Percentiles rank a stretch among this genome's conserved stretches.
phyloP scores from a whole-genome alignment of 2,329 filamentous ascomycete species.

The Ophiostoma tasmaniense region DNA sequence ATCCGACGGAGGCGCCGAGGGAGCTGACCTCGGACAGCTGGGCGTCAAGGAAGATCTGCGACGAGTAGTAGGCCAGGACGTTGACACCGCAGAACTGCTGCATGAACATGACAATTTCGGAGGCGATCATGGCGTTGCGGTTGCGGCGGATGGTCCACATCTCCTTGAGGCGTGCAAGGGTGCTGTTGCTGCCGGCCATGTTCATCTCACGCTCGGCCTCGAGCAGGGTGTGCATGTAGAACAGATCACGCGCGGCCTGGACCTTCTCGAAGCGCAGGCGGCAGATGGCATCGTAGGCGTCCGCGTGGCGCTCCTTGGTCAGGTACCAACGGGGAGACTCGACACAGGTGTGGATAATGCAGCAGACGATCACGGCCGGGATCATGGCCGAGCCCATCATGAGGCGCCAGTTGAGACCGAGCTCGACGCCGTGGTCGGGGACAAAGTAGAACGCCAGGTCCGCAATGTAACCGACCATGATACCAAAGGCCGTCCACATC shows the following conservation, averaged over 20 bases:
- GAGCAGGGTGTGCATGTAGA: constrained; percentile 49
- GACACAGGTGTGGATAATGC: constrained; percentile 33
- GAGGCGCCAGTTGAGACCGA: constrained; percentile 56
- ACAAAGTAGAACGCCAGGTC: constrained; percentile 55
- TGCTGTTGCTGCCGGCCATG: constrained; percentile 2
- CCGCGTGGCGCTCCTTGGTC: constrained; percentile 36
- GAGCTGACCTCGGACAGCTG: constrained; percentile 43
- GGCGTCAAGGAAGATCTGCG: constrained; percentile 51
- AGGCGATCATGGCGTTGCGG: constrained; percentile 51
- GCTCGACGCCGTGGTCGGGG: constrained; percentile 41
- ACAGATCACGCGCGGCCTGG: constrained; percentile 48
- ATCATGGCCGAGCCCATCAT: constrained; percentile 61
- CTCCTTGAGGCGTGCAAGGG: constrained; percentile 30
- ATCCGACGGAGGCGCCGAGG: constrained; percentile 53
- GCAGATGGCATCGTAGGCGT: constrained; percentile 41
- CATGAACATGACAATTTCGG: constrained; percentile 58
- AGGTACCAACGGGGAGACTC: constrained; percentile 37
- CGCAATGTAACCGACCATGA: constrained; percentile 50
- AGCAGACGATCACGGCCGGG: constrained; percentile 49
- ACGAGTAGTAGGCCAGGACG: constrained; percentile 48
- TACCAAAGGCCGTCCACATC: constrained; percentile 38
- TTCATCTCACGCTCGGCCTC: constrained; percentile 47
- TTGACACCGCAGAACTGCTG: constrained; percentile 47
- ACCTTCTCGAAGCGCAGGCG: constrained; percentile 42
- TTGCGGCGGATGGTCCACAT: constrained; percentile 54